Evolutionary conservation across 2,329 filamentous ascomycete genomes (phyloP).

Genomic region (Hypoxylon sp.): DNA sequence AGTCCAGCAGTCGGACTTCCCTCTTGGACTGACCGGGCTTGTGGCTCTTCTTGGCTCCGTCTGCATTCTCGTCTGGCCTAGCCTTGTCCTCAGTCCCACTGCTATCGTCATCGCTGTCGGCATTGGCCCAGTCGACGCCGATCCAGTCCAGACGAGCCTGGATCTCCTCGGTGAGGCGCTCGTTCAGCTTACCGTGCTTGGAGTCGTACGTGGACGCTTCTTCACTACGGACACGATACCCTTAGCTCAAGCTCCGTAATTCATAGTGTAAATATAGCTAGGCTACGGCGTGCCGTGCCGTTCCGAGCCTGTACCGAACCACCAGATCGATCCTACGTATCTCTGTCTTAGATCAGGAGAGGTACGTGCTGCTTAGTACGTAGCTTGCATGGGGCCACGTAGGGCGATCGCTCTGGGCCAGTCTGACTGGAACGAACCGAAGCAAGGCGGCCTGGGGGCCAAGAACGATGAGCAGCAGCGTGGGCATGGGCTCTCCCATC

Average conservation of each 20-base stretch:
- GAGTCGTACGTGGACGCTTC: slow-evolving; percentile 64
- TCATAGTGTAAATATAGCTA: slow-evolving; percentile 6
- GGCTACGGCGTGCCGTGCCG: slow-evolving; percentile 8
- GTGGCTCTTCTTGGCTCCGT: slow-evolving; percentile 13
- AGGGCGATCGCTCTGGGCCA: background rate
- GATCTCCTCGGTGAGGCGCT: slow-evolving; percentile 63
- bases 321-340: slow-evolving; percentile 18
- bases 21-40: slow-evolving; percentile 31
- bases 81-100: background rate
- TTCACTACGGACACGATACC: slow-evolving; percentile 49
- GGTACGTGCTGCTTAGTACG: background rate
- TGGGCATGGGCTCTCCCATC: slow-evolving; percentile 1
- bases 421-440: no score
- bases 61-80: slow-evolving; percentile 32
- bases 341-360: slow-evolving; percentile 10
- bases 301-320: no score
- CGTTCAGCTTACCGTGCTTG: slow-evolving; percentile 61
- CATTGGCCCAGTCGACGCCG: slow-evolving; percentile 62
- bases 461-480: background rate
- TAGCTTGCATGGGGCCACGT: slow-evolving; percentile 2
- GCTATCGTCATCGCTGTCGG: slow-evolving; percentile 42
- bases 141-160: slow-evolving; percentile 65
- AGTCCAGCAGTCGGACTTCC: slow-evolving; percentile 69
- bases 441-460: slow-evolving; percentile 4
- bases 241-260: slow-evolving; percentile 19